Evolutionary conservation across 176 grass and related monocot species (phyloP).

Genomic region (Aegilops bicornis): DNA sequence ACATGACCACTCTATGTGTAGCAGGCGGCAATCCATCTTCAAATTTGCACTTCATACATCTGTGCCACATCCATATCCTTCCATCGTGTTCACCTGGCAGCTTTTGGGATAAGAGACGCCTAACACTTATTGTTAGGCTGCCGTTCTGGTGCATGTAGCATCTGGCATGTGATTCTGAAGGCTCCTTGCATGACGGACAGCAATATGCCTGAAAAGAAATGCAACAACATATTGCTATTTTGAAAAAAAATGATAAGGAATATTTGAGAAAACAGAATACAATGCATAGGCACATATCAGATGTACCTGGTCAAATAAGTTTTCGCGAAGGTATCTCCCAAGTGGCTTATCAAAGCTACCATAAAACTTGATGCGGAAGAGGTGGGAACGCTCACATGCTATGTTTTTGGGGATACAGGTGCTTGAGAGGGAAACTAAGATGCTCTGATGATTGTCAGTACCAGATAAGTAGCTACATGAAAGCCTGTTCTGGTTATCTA

Average conservation of each 20-base stretch:
- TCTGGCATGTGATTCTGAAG: slow-evolving; percentile 71
- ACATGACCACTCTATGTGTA: slow-evolving; percentile 78
- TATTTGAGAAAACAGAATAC: background rate
- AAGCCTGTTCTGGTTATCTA: slow-evolving; percentile 39
- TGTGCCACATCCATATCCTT: slow-evolving; percentile 99
- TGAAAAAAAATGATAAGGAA: background rate
- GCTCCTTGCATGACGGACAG: slow-evolving; percentile 75
- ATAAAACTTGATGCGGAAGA: slow-evolving; percentile 92
- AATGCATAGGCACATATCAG: background rate
- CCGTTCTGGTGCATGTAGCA: slow-evolving; percentile 88
- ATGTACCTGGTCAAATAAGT: slow-evolving; percentile 89
- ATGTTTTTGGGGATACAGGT: slow-evolving; percentile 64
- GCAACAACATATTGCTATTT: background rate
- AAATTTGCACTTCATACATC: slow-evolving; percentile 75
- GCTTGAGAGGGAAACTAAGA: slow-evolving; percentile 82
- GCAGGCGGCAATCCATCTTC: slow-evolving; percentile 77
- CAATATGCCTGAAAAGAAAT: slow-evolving; percentile 58
- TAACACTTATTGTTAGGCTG: slow-evolving; percentile 75
- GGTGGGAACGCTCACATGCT: slow-evolving; percentile 55
- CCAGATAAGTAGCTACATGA: slow-evolving; percentile 50
- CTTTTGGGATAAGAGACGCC: slow-evolving; percentile 47
- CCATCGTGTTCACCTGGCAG: slow-evolving; percentile 77
- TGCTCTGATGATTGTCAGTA: slow-evolving; percentile 65
- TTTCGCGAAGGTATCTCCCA: slow-evolving; percentile 80
- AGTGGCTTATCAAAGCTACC: slow-evolving; percentile 91